phyloP scores from a whole-genome alignment of 495 filamentous ascomycete species.

The Penicillium crystallinum region DNA sequence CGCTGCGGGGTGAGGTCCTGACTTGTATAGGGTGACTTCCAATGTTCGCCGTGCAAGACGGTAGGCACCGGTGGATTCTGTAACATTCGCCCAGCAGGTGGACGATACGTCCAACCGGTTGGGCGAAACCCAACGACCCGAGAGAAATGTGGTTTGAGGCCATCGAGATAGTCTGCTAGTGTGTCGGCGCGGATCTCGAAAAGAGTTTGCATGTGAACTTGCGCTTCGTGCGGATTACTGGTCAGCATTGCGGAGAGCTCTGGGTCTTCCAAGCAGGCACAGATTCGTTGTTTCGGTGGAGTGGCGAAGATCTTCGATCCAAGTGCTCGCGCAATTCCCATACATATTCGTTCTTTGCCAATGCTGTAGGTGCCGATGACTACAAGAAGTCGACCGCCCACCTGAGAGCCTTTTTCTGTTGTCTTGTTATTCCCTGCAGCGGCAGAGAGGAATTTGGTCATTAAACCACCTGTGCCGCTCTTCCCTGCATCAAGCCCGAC shows the following conservation, averaged over 20 bases:
- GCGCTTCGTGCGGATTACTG: constrained; percentile 71
- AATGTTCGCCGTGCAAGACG: constrained; percentile 67
- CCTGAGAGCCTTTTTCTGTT: constrained; percentile 5
- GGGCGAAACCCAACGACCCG: constrained; percentile 90
- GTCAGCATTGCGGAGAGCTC: constrained; percentile 76
- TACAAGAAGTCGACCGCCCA: constrained; percentile 69
- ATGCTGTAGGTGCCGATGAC: constrained; percentile 97
- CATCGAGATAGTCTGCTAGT: constrained; percentile 77
- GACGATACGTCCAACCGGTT: constrained; percentile 85
- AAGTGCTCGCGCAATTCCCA: constrained; percentile 84
- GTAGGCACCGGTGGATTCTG: constrained; percentile 60
- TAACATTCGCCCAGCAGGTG: constrained; percentile 56
- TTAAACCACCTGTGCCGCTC: constrained; percentile 44
- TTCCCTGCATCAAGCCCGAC: constrained; percentile 43
- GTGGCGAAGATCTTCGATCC: constrained; percentile 87
- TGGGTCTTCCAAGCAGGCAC: constrained; percentile 74
- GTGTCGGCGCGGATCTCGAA: constrained; percentile 88
- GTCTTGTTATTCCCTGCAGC: constrained; percentile 10
- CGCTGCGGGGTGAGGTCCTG: constrained; percentile 69
- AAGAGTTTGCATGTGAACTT: constrained; percentile 95
- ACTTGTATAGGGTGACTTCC: constrained; percentile 63
- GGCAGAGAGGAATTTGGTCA: constrained; percentile 56
- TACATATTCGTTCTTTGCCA: constrained; percentile 93
- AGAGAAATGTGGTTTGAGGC: constrained; percentile 69
- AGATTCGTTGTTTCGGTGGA: constrained; percentile 75